Conservation (phyloP, 345 rosid species). For the Boechera stricta region DNA sequence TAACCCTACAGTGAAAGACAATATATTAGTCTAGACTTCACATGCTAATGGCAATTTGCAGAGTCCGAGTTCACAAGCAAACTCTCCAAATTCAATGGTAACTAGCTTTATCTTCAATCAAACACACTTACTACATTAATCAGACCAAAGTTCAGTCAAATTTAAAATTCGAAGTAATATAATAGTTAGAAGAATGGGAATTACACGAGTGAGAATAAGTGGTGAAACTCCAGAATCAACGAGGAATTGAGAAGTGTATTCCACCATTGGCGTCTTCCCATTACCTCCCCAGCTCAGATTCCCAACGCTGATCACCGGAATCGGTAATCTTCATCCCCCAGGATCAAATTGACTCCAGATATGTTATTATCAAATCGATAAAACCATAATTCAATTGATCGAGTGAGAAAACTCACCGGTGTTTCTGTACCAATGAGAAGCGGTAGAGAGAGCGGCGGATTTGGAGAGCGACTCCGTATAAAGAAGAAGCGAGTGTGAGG, state of each 20-base stretch:
- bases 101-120: background rate
- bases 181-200: background rate
- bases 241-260: slow-evolving; percentile 58
- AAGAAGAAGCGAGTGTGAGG: slow-evolving; percentile 61
- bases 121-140: background rate
- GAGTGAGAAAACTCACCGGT: slow-evolving; percentile 49
- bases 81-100: background rate
- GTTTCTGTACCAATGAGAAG: slow-evolving; percentile 52
- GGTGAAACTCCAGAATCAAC: slow-evolving; percentile 67
- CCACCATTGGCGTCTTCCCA: slow-evolving; percentile 97
- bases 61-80: background rate
- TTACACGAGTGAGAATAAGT: slow-evolving; percentile 82
- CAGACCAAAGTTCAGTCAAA: background rate
- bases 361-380: background rate
- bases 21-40: too few species aligned
- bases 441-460: slow-evolving; percentile 64
- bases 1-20: slow-evolving; percentile 60
- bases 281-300: slow-evolving; percentile 94
- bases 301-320: slow-evolving; percentile 90
- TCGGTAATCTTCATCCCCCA: slow-evolving; percentile 59
- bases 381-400: background rate
- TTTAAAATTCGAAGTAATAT: background rate
- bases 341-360: background rate
- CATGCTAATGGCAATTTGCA: background rate
- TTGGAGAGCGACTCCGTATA: slow-evolving; percentile 57